Evolutionary conservation across 2,329 filamentous ascomycete species (phyloP).

Genomic region (Colletotrichum somersetense): DNA sequence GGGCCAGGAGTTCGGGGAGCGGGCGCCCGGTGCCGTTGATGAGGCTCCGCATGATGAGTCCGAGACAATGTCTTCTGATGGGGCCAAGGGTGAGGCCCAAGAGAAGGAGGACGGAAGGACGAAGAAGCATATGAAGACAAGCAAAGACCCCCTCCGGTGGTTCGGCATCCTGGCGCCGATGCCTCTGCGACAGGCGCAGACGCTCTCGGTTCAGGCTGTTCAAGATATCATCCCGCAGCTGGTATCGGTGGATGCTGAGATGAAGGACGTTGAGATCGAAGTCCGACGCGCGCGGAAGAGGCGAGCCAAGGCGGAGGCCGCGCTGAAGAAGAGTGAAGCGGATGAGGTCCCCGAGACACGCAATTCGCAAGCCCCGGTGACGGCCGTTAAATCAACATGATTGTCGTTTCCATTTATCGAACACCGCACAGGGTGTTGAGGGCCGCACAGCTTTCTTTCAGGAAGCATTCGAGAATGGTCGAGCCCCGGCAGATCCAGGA

Average conservation of each 20-base stretch:
- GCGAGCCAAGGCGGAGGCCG: slow-evolving; percentile 61
- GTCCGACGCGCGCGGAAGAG: slow-evolving; percentile 72
- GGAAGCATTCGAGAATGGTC: neutral
- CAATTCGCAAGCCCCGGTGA: neutral
- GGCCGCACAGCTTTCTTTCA: neutral
- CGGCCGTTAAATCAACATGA: slow-evolving; percentile 25
- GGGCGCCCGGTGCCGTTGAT: slow-evolving; percentile 7
- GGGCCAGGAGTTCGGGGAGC: slow-evolving; percentile 31
- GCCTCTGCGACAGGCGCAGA: slow-evolving; percentile 70
- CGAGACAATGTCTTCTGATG: slow-evolving; percentile 10
- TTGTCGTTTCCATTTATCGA: neutral
- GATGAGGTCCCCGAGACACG: slow-evolving; percentile 13
- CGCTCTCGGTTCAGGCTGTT: slow-evolving; percentile 67
- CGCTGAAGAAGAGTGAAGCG: slow-evolving; percentile 48
- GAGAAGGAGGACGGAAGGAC: slow-evolving; percentile 30
- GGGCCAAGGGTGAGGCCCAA: slow-evolving; percentile 33
- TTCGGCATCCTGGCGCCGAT: slow-evolving; percentile 67
- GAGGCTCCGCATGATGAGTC: slow-evolving; percentile 15
- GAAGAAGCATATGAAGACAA: slow-evolving; percentile 32
- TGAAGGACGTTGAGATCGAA: slow-evolving; percentile 76
- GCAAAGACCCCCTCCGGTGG: slow-evolving; percentile 69
- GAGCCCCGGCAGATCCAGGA: neutral
- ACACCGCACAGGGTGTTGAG: neutral
- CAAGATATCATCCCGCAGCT: slow-evolving; percentile 70
- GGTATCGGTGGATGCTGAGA: slow-evolving; percentile 68